Base-by-base conservation (phyloP, 176 grass and related monocot species). In the Microstegium vimineum region DNA sequence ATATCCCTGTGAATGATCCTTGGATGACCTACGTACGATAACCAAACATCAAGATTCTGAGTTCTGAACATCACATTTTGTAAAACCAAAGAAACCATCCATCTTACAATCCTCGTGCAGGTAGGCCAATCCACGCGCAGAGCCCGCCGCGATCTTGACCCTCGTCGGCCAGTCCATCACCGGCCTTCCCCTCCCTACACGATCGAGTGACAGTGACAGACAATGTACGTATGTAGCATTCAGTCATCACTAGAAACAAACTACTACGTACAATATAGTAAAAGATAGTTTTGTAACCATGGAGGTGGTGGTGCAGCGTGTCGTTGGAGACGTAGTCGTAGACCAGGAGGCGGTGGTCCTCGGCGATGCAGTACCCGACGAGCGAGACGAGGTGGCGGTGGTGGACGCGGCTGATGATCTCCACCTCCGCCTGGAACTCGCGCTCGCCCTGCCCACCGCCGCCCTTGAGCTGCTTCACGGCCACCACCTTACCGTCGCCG, bases 1-100 rank as follows among this genome's bases (percentile, higher is more conserved):
- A 98, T 98, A 33, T 98, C 95, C 82, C 95, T 98, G 51, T 98
- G 95, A 76, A 98, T 98, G 86, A 98, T 93, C 63, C 92, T 86
- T 14, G 90, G 96, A 85, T 98, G 96, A 85, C 93, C 92, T 95
- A 66, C 16, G 42, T 95, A 66, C 16, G 42, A 28, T 60, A 36
- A 71, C 10, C 78, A n/a, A 69, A 15, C 66, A 79, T 3, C 4
- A 62, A 57, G 18, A 85, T 43, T 60, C 56, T 60, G n/a, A 57
- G 52, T 10, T 59, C 25, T 0, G 1, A 27, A 20, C 1, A 75
- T 36, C 0, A 60, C 25, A 75, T 16, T 2, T 17, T 49, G 16
- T 49, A 49, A 51, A 31, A 54, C 37, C 37, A 47, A 26, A 33
- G 0, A 28, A 12, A 9, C 6, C 77, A 17, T 87, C 7, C n/a